Evolutionary conservation across 2,329 filamentous ascomycete genomes (phyloP).

Genomic region (Aureobasidium subglaciale): DNA sequence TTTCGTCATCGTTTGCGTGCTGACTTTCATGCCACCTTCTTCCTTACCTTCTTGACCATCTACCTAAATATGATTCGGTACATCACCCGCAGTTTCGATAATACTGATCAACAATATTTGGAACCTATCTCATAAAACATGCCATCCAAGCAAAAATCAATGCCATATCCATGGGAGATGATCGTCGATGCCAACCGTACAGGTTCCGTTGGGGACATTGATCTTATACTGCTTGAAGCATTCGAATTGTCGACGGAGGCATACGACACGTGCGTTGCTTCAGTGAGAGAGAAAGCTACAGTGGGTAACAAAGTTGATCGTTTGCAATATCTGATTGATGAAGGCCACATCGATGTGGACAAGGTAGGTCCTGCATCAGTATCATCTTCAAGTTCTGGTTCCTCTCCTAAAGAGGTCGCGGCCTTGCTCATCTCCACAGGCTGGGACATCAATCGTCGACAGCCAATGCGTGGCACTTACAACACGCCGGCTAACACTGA

Average conservation of each 20-base stretch:
- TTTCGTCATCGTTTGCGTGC: not conserved
- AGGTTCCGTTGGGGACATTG: not conserved
- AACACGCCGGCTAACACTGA: not conserved
- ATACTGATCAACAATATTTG: too few relatives aligned
- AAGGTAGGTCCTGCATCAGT: not conserved
- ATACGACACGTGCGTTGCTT: not conserved
- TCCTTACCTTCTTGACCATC: not conserved
- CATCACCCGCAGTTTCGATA: too few relatives aligned
- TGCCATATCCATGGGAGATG: not conserved
- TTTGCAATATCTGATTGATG: not conserved
- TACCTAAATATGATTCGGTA: not conserved
- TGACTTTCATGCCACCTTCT: too few relatives aligned
- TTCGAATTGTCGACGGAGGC: not conserved
- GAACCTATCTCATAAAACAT: not conserved
- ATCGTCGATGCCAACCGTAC: not conserved
- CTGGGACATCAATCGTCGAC: not conserved
- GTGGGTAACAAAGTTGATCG: not conserved
- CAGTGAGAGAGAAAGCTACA: not conserved
- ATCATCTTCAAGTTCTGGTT: not conserved
- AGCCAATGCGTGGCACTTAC: not conserved
- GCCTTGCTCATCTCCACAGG: not conserved
- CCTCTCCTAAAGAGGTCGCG: not conserved
- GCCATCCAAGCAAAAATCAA: not conserved
- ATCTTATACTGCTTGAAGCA: not conserved
- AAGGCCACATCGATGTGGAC: not conserved